phyloP scores from a whole-genome alignment of 306 rosid genomes.

The Cucumis sativus region DNA sequence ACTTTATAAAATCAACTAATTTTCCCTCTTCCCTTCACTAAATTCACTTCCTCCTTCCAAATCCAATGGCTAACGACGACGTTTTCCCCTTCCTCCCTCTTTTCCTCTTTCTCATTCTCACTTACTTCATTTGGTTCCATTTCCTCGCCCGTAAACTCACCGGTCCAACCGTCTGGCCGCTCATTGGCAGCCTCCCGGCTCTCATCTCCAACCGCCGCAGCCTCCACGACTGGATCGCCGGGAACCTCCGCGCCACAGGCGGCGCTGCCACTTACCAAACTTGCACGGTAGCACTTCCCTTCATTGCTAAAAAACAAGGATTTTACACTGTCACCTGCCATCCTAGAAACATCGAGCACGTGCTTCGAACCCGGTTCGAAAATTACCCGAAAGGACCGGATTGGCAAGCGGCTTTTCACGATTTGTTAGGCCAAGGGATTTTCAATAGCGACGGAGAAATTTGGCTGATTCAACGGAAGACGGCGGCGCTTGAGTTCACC shows the following conservation, averaged over 20 bases:
- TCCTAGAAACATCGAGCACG: slow-evolving; percentile 78
- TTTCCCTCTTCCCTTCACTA: background rate
- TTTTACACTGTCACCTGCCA: slow-evolving; percentile 60
- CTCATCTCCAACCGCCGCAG: slow-evolving; percentile 41
- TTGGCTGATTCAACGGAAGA: slow-evolving; percentile 85
- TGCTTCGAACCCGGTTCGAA: slow-evolving; percentile 59
- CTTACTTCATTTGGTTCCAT: slow-evolving; percentile 57
- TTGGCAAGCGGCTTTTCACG: slow-evolving; percentile 85
- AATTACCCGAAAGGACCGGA: slow-evolving; percentile 86
- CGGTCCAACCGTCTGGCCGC: slow-evolving; percentile 65
- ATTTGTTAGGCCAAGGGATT: slow-evolving; percentile 78
- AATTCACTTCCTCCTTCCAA: background rate
- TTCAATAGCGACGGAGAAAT: slow-evolving; percentile 90
- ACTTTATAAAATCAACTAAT: background rate
- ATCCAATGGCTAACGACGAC: slow-evolving; percentile 25
- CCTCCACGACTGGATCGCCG: slow-evolving; percentile 71
- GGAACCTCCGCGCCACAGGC: slow-evolving; percentile 41
- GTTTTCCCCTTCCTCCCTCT: slow-evolving; percentile 12
- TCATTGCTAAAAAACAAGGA: slow-evolving; percentile 50
- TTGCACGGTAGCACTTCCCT: slow-evolving; percentile 55
- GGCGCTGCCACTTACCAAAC: slow-evolving; percentile 72
- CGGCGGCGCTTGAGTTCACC: slow-evolving; percentile 95
- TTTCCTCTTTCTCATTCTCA: slow-evolving; percentile 15
- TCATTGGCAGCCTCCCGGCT: slow-evolving; percentile 66
- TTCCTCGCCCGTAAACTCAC: slow-evolving; percentile 37